Base-by-base conservation (phyloP, 2,329 filamentous ascomycete genomes). In the Penicillium sp. region DNA sequence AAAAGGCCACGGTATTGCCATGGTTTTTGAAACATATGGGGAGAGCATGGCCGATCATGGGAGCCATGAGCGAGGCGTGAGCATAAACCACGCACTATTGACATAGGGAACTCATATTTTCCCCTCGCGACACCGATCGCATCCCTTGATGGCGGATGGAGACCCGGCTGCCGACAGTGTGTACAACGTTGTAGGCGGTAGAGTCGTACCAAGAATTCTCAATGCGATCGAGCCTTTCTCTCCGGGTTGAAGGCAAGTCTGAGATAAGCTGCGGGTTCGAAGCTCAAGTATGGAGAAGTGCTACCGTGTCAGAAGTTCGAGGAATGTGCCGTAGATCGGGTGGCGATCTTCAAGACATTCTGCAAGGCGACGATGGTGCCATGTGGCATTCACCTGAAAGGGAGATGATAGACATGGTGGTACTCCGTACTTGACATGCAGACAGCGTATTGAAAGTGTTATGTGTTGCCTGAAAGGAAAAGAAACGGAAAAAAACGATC, bases 311-410 rank as follows among this genome's bases (percentile, higher is more conserved):
- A 58, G 47, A 54, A 11, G 50, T 43, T 47, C 39, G 49, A 40
- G 49, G 55, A 55, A 63, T 63, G 62, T 51, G 43, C 54, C 51
- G 62, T 59, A 54, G 59, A 61, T 61, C 53, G 43, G 47, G 54
- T 51, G 49, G 52, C 56, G 53, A 54, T 50, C 47, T 48, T 40
- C 32, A 44, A 64, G 47, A 62, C 60, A 63, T 63, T 62, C 62
- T 63, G 62, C 59, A 64, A 64, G 60, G 62, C 58, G 54, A 63
- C 56, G 46, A 54, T 49, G 42, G 57, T 40, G 58, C 62, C 62
- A 65, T 65, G 62, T 65, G 62, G 62, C 56, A 45, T 42, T 11
- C 53, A 49, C 36, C 44, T 43, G n/a, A 18, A 42, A n/a, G 32
- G 49, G 54, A 34, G 43, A 55, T 54, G 59, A 54, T 62, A 29